Base-by-base conservation (phyloP, 257 asterid genomes). In the Verbascum thapsus region DNA sequence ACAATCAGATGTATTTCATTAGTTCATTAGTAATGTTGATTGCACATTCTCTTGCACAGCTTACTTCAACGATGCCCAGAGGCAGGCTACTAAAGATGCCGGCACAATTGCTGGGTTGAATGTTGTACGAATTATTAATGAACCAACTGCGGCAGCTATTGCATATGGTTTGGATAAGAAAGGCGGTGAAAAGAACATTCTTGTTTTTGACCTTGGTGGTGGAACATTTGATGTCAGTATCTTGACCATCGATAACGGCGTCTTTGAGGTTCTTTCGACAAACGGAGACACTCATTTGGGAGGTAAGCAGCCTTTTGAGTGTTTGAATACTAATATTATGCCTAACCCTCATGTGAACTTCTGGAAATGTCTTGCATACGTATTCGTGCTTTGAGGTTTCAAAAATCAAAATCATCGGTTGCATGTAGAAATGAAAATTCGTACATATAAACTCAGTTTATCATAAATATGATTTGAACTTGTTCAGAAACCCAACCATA, bases 221-320 rank as follows among this genome's bases (percentile, higher is more conserved):
- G 98, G 96, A 47, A 91, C 96, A 35, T 92, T 92, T 18, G 98
- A 92, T 80, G 99, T 87, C 83, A 92, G 99, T 66, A 72, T 92
- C 75, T 77, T 92, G 80, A 87, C 97, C 72, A 89, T 92, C 61
- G 99, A 92, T 38, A 89, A 92, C 66, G 96, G 99, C 18, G 99
- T 89, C 13, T 92, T 92, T 56, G 97, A 92, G 90, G 97, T 89
- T 77, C 97, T 92, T 55, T 58, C 99, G 20, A 92, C 99, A 10
- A 92, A 92, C 23, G 99, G 97, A 42, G 99, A 89, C 71, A 92
- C 99, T 64, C 99, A 92, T 75, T 88, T 92, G 61, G 99, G 99
- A 85, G 99, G 97, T 83, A 78, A 47, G 75, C 43, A 10, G n/a
- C 10, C 48, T 50, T 9, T 15, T 69, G 66, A 26, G 72, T 66